These are phyloP conservation scores for Infundibulicybe gibba DNA, from an alignment of 768 basidiomycete species.

Conservation along the genomic window DNA sequence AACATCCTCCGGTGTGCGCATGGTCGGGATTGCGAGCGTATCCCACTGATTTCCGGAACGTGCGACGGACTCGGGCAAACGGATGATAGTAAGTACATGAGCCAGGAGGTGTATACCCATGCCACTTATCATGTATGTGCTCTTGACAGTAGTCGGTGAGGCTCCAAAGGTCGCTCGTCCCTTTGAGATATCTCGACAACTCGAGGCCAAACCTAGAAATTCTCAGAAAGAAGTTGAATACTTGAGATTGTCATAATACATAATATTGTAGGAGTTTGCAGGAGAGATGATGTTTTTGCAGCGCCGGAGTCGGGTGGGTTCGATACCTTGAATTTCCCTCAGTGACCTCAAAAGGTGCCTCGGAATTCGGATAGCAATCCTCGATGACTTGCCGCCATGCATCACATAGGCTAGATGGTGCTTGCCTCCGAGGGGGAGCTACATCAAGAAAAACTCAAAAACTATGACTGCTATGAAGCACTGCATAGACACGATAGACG, in stretches of 20 bases:
- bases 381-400: not conserved
- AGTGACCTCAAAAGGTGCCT: not conserved
- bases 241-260: no score
- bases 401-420: not conserved
- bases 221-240: no score
- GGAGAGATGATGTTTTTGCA: slow-evolving; percentile 2
- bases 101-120: slow-evolving; percentile 22
- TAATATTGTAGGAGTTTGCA: no score
- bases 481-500: no score
- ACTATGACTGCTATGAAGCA: no score
- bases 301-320: not conserved
- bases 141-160: slow-evolving; percentile 8
- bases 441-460: no score
- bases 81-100: slow-evolving; percentile 20
- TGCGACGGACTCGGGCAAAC: slow-evolving; percentile 9
- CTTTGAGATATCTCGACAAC: no score
- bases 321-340: slow-evolving; percentile 3
- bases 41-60: slow-evolving; percentile 12
- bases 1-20: slow-evolving; percentile 21
- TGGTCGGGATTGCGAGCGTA: slow-evolving; percentile 18
- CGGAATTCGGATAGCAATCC: not conserved
- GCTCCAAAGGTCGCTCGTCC: no score
- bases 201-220: no score
- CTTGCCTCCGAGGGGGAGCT: no score
- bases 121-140: slow-evolving; percentile 15